These are phyloP conservation scores for Termitomyces sp. DNA, from an alignment of 768 basidiomycete species.

Conservation along the genomic window DNA sequence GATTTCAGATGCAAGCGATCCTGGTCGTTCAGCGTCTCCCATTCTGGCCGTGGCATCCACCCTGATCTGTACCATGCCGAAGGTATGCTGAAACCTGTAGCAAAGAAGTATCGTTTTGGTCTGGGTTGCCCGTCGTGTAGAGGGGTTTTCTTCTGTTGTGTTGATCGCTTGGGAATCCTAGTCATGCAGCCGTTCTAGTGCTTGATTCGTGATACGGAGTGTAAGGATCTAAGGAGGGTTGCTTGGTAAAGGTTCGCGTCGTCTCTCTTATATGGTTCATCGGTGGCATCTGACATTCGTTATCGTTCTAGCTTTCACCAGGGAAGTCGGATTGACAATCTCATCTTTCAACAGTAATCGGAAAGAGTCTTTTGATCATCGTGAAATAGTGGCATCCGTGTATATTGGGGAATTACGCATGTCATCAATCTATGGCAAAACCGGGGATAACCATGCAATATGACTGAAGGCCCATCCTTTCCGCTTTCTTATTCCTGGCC, in stretches of 20 bases:
- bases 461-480: too few species aligned
- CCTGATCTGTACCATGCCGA: neutral
- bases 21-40: neutral
- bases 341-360: neutral
- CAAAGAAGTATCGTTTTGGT: neutral
- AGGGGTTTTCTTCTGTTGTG: neutral
- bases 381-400: neutral
- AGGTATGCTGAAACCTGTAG: neutral
- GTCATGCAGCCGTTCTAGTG: neutral
- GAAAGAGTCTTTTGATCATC: neutral
- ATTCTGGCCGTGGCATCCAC: neutral
- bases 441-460: too few species aligned
- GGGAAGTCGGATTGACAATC: neutral
- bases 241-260: neutral
- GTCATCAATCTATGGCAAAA: too few species aligned
- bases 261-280: neutral
- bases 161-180: neutral
- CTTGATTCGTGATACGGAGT: neutral
- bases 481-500: neutral
- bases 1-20: neutral
- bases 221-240: neutral
- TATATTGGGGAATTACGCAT: neutral
- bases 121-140: neutral
- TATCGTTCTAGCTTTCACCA: neutral
- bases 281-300: neutral